Percentiles rank a stretch among this genome's conserved stretches.
Conservation (phyloP, 768 basidiomycete genomes). For the Termitomyces sp. region DNA sequence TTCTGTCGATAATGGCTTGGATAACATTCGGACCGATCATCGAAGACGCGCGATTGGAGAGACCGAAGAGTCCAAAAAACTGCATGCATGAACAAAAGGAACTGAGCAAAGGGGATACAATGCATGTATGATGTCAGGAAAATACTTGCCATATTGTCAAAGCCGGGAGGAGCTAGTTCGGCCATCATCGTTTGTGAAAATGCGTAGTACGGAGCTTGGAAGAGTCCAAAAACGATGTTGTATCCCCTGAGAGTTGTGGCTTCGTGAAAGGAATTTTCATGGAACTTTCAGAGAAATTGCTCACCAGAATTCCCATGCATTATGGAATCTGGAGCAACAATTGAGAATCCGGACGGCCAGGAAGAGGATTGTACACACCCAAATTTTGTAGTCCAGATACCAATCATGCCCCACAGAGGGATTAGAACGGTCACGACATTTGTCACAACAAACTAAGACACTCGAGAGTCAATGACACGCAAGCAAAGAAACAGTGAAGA, state of each 20-base stretch:
- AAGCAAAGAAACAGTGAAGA: not conserved
- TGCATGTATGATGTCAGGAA: not conserved
- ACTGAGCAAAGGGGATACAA: not conserved
- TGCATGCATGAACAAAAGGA: constrained; percentile 26
- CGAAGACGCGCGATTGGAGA: constrained; percentile 82
- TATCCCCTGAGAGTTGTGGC: constrained; percentile 57
- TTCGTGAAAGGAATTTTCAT: not conserved
- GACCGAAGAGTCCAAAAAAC: constrained; percentile 87
- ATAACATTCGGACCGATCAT: constrained; percentile 86
- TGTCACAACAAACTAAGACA: constrained; percentile 64
- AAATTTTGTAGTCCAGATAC: constrained; percentile 74
- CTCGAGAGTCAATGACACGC: not conserved
- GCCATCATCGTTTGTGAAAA: constrained; percentile 89
- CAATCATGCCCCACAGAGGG: constrained; percentile 85
- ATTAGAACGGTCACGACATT: constrained; percentile 76
- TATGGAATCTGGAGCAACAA: constrained; percentile 55
- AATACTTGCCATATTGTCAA: too few relatives aligned
- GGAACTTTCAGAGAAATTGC: constrained; percentile 1
- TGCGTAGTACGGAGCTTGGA: constrained; percentile 87
- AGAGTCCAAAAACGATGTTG: constrained; percentile 76
- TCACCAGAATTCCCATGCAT: constrained; percentile 86
- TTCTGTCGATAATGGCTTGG: too few relatives aligned
- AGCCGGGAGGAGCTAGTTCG: constrained; percentile 83
- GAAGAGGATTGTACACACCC: constrained; percentile 46
- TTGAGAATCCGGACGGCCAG: not conserved